Evolutionary conservation across 257 asterid species (phyloP).

Genomic region (Solanum commersonii): DNA sequence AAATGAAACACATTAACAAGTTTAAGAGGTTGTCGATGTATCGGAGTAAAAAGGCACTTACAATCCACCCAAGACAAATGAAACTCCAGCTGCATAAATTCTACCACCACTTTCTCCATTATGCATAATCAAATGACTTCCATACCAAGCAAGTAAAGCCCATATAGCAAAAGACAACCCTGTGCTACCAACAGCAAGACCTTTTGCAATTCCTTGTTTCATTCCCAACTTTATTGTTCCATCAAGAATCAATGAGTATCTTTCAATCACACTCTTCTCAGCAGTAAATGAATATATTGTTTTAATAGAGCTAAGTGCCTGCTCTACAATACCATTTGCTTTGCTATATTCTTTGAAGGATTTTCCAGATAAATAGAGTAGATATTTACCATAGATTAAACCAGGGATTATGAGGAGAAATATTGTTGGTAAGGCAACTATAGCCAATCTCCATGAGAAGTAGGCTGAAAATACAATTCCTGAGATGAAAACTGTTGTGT

Average conservation of each 20-base stretch:
- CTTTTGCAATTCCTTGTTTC: constrained; percentile 80
- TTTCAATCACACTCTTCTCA: constrained; percentile 53
- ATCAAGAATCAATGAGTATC: constrained; percentile 44
- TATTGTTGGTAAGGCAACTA: constrained; percentile 68
- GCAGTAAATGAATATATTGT: constrained; percentile 83
- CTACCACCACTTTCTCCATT: constrained; percentile 81
- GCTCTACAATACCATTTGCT: constrained; percentile 56
- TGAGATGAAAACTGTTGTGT: constrained; percentile 58
- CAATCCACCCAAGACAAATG: constrained; percentile 86
- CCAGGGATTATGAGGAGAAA: constrained; percentile 63
- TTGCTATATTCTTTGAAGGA: constrained; percentile 54
- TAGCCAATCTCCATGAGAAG: constrained; percentile 62
- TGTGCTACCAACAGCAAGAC: constrained; percentile 68
- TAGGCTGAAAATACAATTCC: constrained; percentile 58
- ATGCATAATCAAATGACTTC: constrained; percentile 64
- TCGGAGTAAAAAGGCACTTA: constrained; percentile 18
- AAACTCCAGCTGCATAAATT: constrained; percentile 65
- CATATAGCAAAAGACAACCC: constrained; percentile 80
- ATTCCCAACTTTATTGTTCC: constrained; percentile 53
- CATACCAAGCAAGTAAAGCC: constrained; percentile 94
- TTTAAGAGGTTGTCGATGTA: not conserved
- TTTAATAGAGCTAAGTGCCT: constrained; percentile 69
- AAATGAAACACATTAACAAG: not conserved
- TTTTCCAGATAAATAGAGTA: constrained; percentile 34
- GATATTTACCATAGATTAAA: constrained; percentile 57